Base-by-base conservation (phyloP, 2,329 filamentous ascomycete genomes). In the Clarireedia monteithiana region DNA sequence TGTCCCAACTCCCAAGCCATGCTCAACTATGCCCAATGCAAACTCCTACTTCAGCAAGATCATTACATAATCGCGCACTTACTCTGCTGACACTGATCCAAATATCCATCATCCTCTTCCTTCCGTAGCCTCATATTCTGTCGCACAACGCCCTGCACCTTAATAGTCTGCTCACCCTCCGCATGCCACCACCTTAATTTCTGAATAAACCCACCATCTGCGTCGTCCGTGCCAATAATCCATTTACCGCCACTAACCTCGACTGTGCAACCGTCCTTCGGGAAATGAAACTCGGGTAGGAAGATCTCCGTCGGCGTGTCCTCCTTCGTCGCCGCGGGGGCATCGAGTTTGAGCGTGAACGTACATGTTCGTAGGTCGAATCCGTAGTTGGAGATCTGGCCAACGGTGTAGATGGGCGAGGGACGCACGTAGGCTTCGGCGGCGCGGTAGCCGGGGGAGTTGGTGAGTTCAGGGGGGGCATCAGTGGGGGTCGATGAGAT, bases 381-480 rank as follows among this genome's bases (percentile, higher is more conserved):
- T 2, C 84, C 86, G 66, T 89, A 88, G 9, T 80, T 77, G 2
- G 80, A 69, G 14, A 96, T 75, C 27, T 80, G 78, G 9, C 94
- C 94, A 49, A 85, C 84, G 0, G 88, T 88, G 4, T 78, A 77
- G 26, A 91, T 84, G 0, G 94, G 89, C 0, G 86, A 86, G 0
- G 94, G 94, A 2, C 94, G 85, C 36, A 97, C 83, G 66, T 90
- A 97, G 0, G 95, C 92, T 72, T 99, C 92, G 4, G 91, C 92
- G 1, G 92, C 94, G 39, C 94, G 87, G 66, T 87, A 89, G 1
- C 94, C 92, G 0, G 85, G 82, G 1, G 80, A 73, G 56, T 79
- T 81, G n/a, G 78, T 80, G 23, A 86, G 69, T 58, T 83, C 79
- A 0, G 82, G 78, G 53, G 81, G 73, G 23, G 74, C 74, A 49